phyloP scores from a whole-genome alignment of 345 rosid genomes.

The Eucalyptus camaldulensis region DNA sequence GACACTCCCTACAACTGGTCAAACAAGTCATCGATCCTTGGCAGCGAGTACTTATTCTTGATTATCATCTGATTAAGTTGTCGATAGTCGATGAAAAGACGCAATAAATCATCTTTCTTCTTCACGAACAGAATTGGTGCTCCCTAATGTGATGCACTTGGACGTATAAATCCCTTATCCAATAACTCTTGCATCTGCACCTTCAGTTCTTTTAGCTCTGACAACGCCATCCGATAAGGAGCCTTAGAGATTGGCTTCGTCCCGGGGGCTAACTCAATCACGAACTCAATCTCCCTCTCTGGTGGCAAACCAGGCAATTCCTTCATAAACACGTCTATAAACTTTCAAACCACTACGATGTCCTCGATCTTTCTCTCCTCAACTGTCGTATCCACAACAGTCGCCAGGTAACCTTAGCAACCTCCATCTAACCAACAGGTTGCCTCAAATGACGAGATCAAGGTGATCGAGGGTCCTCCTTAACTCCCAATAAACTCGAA shows the following conservation, averaged over 20 bases:
- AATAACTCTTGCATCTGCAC: no score
- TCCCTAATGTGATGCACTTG: rapidly evolving
- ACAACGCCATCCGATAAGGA: rapidly evolving
- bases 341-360: no score
- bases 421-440: rapidly evolving
- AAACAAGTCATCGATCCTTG: rapidly evolving
- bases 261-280: rapidly evolving
- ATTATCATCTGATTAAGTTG: rapidly evolving
- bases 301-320: no score
- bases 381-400: no score
- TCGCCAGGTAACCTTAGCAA: no score
- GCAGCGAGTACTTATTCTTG: rapidly evolving
- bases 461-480: no score
- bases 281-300: no score
- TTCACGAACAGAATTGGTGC: rapidly evolving
- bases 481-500: rapidly evolving
- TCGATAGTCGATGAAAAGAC: rapidly evolving
- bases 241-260: no score
- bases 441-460: no score
- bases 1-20: rapidly evolving
- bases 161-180: no score
- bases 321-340: rapidly evolving
- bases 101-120: no score
- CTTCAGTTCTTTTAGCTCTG: rapidly evolving
- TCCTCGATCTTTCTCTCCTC: rapidly evolving